Evolutionary conservation across 2,329 filamentous ascomycete genomes (phyloP), one percentile per base, ranked within the genome.

Genomic region (Colletotrichum noveboracense): DNA sequence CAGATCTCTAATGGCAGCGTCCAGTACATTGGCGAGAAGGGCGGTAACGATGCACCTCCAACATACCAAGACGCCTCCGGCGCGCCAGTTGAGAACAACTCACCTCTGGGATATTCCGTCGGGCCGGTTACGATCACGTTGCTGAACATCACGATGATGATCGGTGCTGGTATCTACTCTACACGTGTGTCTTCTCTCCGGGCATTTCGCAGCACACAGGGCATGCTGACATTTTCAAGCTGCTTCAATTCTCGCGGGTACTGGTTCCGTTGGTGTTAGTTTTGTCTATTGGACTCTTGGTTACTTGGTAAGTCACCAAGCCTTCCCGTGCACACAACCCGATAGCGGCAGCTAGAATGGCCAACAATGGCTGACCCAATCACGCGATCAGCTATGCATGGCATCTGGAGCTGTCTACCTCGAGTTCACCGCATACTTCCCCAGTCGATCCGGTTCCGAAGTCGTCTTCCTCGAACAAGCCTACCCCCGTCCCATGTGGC

Each of bases 401-500:
- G 88, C 3, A 86, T 93, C 6, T 16, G 71, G 67, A 6, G 84
- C 87, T 0, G 88, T 92, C 0, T 94, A 94, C 70, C 88, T 94
- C 14, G 92, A 94, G 79, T 90, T 90, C n/a, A 89, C 91, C 0
- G 87, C 90, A 1, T 94, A 91, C 74, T 94, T 94, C 73, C 92
- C 92, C 0, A 93, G 90, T 79, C 89, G 92, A 10, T 93, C 90
- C 2, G 92, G 92, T 0, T 88, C 89, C 0, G 91, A 94, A 79
- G 92, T 93, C 0, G 92, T 93, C 0, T 94, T 93, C 76, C 87
- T 94, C 0, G 92, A 94, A 78, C 93, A 94, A 78, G 90, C 92
- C 0, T 94, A 89, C 76, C 92, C 92, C 1, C 87, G 91, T 1
- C 93, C 93, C 0, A 89, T 87, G 69, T 93, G 91, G 79, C 87